Evolutionary conservation across 2,329 filamentous ascomycete species (phyloP).

Genomic region (Colletotrichum limetticola): DNA sequence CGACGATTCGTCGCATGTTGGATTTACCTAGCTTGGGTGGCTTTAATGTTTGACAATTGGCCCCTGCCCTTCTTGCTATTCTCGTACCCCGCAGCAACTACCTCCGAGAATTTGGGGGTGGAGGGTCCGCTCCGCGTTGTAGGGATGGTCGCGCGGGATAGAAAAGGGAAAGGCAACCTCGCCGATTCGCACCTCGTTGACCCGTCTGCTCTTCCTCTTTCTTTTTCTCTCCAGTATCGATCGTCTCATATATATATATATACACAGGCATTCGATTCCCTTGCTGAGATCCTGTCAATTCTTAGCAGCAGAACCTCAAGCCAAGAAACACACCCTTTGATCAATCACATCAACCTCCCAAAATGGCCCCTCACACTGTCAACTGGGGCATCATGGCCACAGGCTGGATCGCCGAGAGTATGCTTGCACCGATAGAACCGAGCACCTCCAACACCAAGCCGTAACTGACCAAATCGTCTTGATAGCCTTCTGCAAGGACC

Average conservation of each 20-base stretch:
- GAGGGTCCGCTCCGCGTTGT: slow-evolving; percentile 13
- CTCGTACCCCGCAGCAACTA: slow-evolving; percentile 30
- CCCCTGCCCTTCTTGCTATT: background rate
- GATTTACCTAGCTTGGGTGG: too few relatives aligned
- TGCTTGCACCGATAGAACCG: slow-evolving; percentile 39
- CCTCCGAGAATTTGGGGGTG: slow-evolving; percentile 4
- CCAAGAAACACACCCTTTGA: background rate
- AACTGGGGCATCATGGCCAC: slow-evolving; percentile 73
- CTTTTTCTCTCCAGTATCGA: background rate
- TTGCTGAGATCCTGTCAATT: background rate
- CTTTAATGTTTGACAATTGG: background rate
- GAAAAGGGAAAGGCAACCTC: slow-evolving; percentile 19
- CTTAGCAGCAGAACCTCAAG: background rate
- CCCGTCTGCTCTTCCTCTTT: background rate
- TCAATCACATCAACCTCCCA: slow-evolving; percentile 26
- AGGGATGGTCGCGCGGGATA: slow-evolving; percentile 3
- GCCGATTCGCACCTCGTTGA: background rate
- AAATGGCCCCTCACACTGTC: slow-evolving; percentile 60
- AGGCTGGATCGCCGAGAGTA: slow-evolving; percentile 67
- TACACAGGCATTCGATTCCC: background rate
- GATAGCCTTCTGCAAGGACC: slow-evolving; percentile 78
- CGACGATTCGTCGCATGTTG: background rate
- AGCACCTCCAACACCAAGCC: background rate
- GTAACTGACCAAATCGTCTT: background rate
- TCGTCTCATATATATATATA: background rate